Base-by-base conservation (phyloP, 2,329 filamentous ascomycete genomes). In the Calycina herbarum region DNA sequence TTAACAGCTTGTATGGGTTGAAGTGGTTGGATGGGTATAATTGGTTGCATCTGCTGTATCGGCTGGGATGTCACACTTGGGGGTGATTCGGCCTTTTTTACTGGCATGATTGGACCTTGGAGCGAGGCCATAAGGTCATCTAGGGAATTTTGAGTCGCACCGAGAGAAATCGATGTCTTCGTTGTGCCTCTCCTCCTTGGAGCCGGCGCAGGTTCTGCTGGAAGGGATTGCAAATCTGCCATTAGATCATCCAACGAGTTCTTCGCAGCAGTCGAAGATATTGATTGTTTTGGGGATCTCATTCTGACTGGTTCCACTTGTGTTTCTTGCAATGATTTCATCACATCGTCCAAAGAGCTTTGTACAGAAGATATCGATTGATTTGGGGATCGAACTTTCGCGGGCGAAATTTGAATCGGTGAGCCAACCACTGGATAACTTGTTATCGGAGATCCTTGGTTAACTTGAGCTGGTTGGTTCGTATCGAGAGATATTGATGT, bases 171-270 rank as follows among this genome's bases (percentile, higher is more conserved):
- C 1, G 59, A 61, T 38, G 54, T 29, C 33, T 58, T n/a, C 62
- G 64, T 31, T 61, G 54, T 57, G 59, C 60, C n/a, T 59, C 63
- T 6, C 59, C 38, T 59, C 57, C 58, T 57, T 40, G 51, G 17
- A 63, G 64, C 60, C 5, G 57, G 64, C 42, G 61, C 60, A 15
- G 59, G 60, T 58, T 61, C 40, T 31, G n/a, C 42, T 31, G 59
- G 57, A n/a, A 61, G 57, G 6, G 64, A 57, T 27, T 59, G 66
- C 38, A 67, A 62, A 5, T 40, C 31, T 20, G 63, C 59, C 63
- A 67, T 51, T 17, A 67, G 57, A 13, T 65, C 63, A 62, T 67
- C 65, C 20, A 67, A 59, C 13, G 65, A 60, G 24, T 59, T 59
- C 3, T 65, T 65, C 5, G 54, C 42, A 45, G 63, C 42, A 10